Evolutionary conservation across 306 rosid genomes (phyloP), one percentile per base, ranked within the genome.

Genomic region (Crataegus laevigata): DNA sequence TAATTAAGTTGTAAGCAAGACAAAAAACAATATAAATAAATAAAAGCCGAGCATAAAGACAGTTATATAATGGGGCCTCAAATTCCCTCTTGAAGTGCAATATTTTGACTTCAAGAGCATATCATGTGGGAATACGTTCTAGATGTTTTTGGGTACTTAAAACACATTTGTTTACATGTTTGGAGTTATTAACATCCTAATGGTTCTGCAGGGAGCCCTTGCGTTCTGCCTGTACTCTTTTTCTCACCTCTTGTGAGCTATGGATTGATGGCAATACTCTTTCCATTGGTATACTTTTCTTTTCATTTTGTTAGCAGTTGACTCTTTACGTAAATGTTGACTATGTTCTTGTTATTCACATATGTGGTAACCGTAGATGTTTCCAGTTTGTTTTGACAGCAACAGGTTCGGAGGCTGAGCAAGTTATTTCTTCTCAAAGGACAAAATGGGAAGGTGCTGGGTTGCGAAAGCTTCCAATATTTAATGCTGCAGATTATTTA

Each of bases 381-480:
- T 88, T 85, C 74, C 86, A 94, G 98, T 94, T 94, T 86, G 98
- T 94, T 78, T 84, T 94, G 79, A 85, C 96, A 64, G 98, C 98
- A 78, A 86, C 94, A 28, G 85, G 87, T 25, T 88, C 97, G 50
- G 85, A 72, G 71, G 91, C 89, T 34, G 98, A 94, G 80, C 88
- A 80, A 84, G 96, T 88, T 85, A 84, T 94, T 72, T 84, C 84
- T 76, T 81, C 88, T 60, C 88, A 72, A 32, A 88, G 64, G 60
- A 43, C 45, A 71, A 89, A 82, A 74, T 90, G 94, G 97, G 91
- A 82, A 80, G 85, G 73, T 60, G 78, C 84, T 43, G 89, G 85
- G 82, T 75, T 91, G 77, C 89, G 88, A 75, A 87, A 88, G 85
- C 90, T 94, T 82, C 96, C 91, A 62, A 87, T 91, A 84, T 91